These are phyloP conservation scores for Ogataea trehaloabstinens DNA, from an alignment of 805 yeast species.

Conservation along the genomic window DNA sequence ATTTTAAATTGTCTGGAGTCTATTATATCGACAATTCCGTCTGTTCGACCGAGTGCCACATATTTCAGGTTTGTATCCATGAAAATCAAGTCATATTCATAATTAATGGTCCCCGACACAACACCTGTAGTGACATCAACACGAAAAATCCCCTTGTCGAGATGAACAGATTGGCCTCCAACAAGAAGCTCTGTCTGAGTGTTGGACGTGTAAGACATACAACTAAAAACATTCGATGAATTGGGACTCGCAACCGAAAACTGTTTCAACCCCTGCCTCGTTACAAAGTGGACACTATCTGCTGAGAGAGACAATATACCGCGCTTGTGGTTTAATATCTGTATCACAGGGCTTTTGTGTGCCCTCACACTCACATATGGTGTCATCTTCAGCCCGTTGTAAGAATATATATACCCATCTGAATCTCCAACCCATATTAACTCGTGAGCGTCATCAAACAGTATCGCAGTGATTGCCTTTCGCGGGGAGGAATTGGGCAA, in stretches of 20 bases:
- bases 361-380: slow-evolving; percentile 60
- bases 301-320: slow-evolving; percentile 60
- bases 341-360: slow-evolving; percentile 47
- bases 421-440: slow-evolving; percentile 84
- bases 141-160: slow-evolving; percentile 35
- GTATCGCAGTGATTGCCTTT: slow-evolving; percentile 31
- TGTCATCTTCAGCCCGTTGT: slow-evolving; percentile 43
- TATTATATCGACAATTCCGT: slow-evolving; percentile 62
- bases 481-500: slow-evolving; percentile 16
- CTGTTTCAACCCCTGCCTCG: slow-evolving; percentile 53
- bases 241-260: slow-evolving; percentile 29
- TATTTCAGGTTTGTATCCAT: slow-evolving; percentile 52
- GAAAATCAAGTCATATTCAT: slow-evolving; percentile 43
- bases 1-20: slow-evolving; percentile 51
- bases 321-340: slow-evolving; percentile 51
- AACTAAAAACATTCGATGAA: slow-evolving; percentile 30
- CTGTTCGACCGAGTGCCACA: slow-evolving; percentile 54
- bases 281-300: slow-evolving; percentile 50
- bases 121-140: slow-evolving; percentile 41
- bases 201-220: slow-evolving; percentile 42
- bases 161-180: slow-evolving; percentile 34
- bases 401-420: slow-evolving; percentile 47
- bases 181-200: slow-evolving; percentile 44
- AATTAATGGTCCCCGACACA: slow-evolving; percentile 37
- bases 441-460: slow-evolving; percentile 72